Evolutionary conservation across 2,329 filamentous ascomycete species (phyloP), one percentile per base, ranked within the genome.

Genomic region (Trichoderma sp.): DNA sequence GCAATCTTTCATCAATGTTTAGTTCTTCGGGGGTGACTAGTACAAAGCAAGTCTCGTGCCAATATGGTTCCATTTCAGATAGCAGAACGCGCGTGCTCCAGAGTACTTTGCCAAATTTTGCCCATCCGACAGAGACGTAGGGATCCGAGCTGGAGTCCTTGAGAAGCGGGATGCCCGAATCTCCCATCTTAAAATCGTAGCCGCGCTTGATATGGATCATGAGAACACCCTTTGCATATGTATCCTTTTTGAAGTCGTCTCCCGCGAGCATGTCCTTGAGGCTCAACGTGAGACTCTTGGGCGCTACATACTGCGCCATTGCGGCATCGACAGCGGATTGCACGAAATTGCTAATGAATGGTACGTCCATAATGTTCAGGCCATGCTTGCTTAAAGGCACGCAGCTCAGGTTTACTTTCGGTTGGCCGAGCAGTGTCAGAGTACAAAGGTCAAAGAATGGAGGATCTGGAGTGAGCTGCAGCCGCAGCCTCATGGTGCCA

Each of bases 171-270:
- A 92, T 80, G 0, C 86, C 85, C 5, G 85, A 82, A 76, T 93
- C 91, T 3, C 89, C 90, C 76, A 90, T 85, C 74, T 91, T 92
- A 81, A 93, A 93, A 43, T 87, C 90, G 52, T 85, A 86, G 0
- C 90, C 91, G 28, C 85, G 83, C 74, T 89, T 89, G 76, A 93
- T 89, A 54, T 85, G 85, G 11, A 92, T 83, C 71, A 90, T 83
- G 1, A 94, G 76, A 1, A 92, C 84, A 21, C 91, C 91, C 37
- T 86, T 83, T 2, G 87, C 84, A 34, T 80, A 79, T 0, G 90
- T 92, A 71, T 93, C 90, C 75, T 92, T 92, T 78, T 93, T 93
- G 81, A 91, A 93, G 73, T 93, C 91, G 69, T 92, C 90, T 4
- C 91, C 91, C 8, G 91, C 85, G 14, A 94, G 84, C 89, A 93